These are phyloP conservation scores for Xylaria venustula DNA, from an alignment of 495 filamentous ascomycete species.

Conservation along the genomic window DNA sequence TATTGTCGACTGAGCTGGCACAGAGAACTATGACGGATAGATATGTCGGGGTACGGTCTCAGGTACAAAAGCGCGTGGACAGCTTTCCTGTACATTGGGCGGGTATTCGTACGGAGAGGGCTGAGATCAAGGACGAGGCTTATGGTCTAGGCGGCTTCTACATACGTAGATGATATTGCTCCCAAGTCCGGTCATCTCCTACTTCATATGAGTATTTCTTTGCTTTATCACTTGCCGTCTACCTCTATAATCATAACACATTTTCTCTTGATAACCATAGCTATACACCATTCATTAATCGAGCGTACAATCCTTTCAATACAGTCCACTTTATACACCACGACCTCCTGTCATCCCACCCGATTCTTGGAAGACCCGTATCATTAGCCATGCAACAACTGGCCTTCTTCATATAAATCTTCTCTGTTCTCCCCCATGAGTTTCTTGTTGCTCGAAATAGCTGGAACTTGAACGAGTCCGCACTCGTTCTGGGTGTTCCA, in stretches of 20 bases:
- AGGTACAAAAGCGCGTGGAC: slow-evolving; percentile 50
- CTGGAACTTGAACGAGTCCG: neutral
- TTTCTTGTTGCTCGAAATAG: neutral
- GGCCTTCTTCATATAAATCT: neutral
- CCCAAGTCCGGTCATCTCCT: neutral
- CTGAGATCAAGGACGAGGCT: slow-evolving; percentile 45
- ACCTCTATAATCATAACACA: no score
- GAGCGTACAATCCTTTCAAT: no score
- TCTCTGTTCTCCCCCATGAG: neutral
- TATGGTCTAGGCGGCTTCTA: slow-evolving; percentile 43
- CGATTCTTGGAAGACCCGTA: neutral
- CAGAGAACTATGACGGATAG: slow-evolving; percentile 34
- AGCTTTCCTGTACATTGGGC: slow-evolving; percentile 53
- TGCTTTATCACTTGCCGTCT: no score
- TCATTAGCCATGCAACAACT: no score
- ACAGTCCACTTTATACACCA: no score
- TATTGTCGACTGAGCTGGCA: slow-evolving; percentile 25
- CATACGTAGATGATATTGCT: slow-evolving; percentile 32
- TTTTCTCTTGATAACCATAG: no score
- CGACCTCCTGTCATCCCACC: no score
- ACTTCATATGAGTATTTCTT: neutral
- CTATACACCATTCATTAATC: no score
- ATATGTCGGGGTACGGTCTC: slow-evolving; percentile 36
- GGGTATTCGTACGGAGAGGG: slow-evolving; percentile 54
- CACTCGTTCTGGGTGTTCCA: neutral